Evolutionary conservation across 2,329 filamentous ascomycete genomes (phyloP), one percentile per base, ranked within the genome.

Genomic region (Dactylellina drechsleri): DNA sequence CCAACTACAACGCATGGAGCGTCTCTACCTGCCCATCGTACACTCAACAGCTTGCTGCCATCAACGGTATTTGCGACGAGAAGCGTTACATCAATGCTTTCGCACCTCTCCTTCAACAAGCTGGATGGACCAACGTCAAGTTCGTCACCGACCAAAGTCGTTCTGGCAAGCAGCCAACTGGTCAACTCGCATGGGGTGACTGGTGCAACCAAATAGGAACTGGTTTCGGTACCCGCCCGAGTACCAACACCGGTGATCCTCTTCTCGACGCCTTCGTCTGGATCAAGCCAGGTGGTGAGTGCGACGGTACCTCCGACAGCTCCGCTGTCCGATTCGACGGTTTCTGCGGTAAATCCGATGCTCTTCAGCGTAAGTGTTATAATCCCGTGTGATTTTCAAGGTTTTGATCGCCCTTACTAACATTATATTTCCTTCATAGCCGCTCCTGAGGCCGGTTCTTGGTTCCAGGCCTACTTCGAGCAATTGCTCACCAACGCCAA

Each of bases 71-170:
- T 43, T 66, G 70, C 62, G 79, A 82, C 64, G 80, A 79, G 76
- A 78, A 79, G 77, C 72, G 76, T 45, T 85, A 83, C 81, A 80
- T 85, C 77, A 79, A 81, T 64, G 81, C 81, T 54, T 83, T 85
- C 75, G 81, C 79, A 43, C 81, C 81, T 31, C 79, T 81, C 64
- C 81, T 80, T 57, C 64, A 74, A 23, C 59, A 31, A 2, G 74
- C 59, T 15, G 79, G 79, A 26, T 80, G 80, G 78, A 36, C 31
- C 31, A 65, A 81, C 74, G 80, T 82, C 79, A 81, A 84, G 78
- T 86, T 86, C 81, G 84, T 87, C 78, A 81, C 83, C 8, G 85
- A 85, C 77, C 83, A 84, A 52, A 83, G 85, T 73, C 88, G 90
- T 77, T 88, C 81, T 78, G 83, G 79, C 66, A 82, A 83, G 65